Evolutionary conservation across 1,139 yeast species (phyloP), one percentile per base, ranked within the genome.

Genomic region (Scheffersomyces illinoinensis): DNA sequence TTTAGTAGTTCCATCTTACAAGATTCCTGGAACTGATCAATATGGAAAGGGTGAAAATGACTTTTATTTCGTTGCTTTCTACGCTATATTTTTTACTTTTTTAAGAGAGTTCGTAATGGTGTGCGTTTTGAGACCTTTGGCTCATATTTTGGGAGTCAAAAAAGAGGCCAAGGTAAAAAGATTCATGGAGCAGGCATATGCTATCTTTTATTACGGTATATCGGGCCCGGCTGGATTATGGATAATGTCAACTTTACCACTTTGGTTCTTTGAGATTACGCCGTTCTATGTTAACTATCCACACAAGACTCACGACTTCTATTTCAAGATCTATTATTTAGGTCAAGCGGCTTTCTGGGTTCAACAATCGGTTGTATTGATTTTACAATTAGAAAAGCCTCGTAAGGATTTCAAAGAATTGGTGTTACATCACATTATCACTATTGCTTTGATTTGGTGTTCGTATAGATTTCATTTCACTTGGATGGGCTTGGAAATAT

Each of bases 261-360:
- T 95, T 63, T 93, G 98, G 98, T 89, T 81, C 71, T 95, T 95
- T 74, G 84, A 91, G 71, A 95, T 98, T 7, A 81, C 86, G 4
- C 87, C 91, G 54, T 90, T 95, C 78, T 95, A 92, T 73, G 82
- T 76, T 58, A 78, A 84, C 46, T 95, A 90, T 72, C 99, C 99
- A 14, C 98, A 96, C 76, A 82, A 85, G 62, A 82, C 90, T 49
- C 93, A 91, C 70, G 88, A 85, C 59, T 82, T 81, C 61, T 78
- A 83, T 61, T 90, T 90, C 77, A 95, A 95, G 77, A 72, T 87
- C 19, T 96, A 90, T 72, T 96, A 95, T 74, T 80, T 95, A 64
- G 87, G 92, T 50, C 99, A 95, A 77, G 98, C 98, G 6, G 91
- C 98, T 2, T 95, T 92, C 75, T 95, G 99, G 99, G 88, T 93